Evolutionary conservation across 805 yeast genomes (phyloP).

Genomic region (Clavispora asparagi): DNA sequence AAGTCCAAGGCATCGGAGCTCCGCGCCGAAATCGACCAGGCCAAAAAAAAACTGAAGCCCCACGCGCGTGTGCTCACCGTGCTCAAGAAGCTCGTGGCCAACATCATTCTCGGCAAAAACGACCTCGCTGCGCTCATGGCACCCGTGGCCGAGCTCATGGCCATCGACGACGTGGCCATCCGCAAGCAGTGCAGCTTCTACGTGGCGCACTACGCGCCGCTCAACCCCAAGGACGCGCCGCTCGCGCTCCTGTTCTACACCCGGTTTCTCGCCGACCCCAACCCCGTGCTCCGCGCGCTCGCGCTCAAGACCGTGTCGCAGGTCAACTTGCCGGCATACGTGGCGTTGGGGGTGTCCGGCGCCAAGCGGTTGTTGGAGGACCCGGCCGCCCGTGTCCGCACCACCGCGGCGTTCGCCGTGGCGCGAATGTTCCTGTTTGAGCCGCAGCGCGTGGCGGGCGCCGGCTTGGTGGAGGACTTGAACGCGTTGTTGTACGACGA

Average conservation of each 20-base stretch:
- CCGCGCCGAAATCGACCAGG: slow-evolving; percentile 39
- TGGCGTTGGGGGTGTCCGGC: slow-evolving; percentile 40
- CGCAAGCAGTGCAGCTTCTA: slow-evolving; percentile 69
- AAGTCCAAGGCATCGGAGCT: slow-evolving; percentile 37
- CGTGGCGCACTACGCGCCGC: slow-evolving; percentile 53
- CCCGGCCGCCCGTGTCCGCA: slow-evolving; percentile 55
- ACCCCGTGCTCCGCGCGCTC: slow-evolving; percentile 50
- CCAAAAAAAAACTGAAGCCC: slow-evolving; percentile 38
- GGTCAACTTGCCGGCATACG: slow-evolving; percentile 49
- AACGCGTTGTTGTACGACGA: slow-evolving; percentile 53
- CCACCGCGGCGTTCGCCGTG: slow-evolving; percentile 64
- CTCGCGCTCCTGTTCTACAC: slow-evolving; percentile 52
- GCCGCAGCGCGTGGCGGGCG: slow-evolving; percentile 38
- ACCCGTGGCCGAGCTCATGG: slow-evolving; percentile 54
- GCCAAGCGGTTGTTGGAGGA: slow-evolving; percentile 37
- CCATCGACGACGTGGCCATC: slow-evolving; percentile 57
- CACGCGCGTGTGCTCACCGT: slow-evolving; percentile 30
- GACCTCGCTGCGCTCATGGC: slow-evolving; percentile 67
- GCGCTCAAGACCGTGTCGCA: slow-evolving; percentile 62
- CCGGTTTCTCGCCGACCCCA: slow-evolving; percentile 45
- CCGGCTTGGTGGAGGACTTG: slow-evolving; percentile 42
- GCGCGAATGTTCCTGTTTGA: slow-evolving; percentile 61
- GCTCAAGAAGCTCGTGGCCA: slow-evolving; percentile 72
- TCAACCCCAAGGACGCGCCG: slow-evolving; percentile 50
- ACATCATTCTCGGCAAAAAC: slow-evolving; percentile 73